phyloP scores from a whole-genome alignment of 1,139 yeast genomes.

The Hyphopichia fennica region DNA sequence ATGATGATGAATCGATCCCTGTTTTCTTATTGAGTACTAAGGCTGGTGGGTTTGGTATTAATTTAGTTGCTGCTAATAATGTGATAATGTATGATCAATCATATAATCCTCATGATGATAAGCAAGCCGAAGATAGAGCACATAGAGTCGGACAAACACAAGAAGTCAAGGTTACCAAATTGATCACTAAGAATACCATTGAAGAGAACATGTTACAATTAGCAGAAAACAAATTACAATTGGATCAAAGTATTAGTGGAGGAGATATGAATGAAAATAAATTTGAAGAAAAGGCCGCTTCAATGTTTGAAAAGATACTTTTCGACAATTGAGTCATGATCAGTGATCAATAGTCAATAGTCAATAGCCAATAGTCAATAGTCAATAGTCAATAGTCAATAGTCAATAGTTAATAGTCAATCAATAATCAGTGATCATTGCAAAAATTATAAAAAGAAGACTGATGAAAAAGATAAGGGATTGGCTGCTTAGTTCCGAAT shows the following conservation, averaged over 20 bases:
- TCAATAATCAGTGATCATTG: too few relatives aligned
- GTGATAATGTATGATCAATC: slow-evolving; percentile 92
- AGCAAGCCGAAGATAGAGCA: slow-evolving; percentile 98
- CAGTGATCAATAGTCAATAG: too few relatives aligned
- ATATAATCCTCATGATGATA: slow-evolving; percentile 97
- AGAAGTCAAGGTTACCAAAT: slow-evolving; percentile 77
- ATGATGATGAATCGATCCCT: slow-evolving; percentile 79
- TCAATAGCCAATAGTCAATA: too few relatives aligned
- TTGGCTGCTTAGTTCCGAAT: slow-evolving; percentile 1
- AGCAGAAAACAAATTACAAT: slow-evolving; percentile 87
- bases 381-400: too few relatives aligned
- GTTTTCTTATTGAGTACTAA: slow-evolving; percentile 87
- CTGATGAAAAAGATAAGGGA: slow-evolving; percentile 3
- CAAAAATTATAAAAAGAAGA: background rate
- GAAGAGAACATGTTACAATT: slow-evolving; percentile 86
- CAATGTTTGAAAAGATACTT: slow-evolving; percentile 52
- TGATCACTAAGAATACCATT: slow-evolving; percentile 73
- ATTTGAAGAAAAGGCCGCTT: slow-evolving; percentile 54
- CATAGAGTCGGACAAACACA: slow-evolving; percentile 96
- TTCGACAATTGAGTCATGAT: slow-evolving; percentile 16
- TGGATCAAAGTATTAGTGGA: slow-evolving; percentile 69
- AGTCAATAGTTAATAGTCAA: too few relatives aligned
- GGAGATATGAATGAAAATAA: slow-evolving; percentile 45
- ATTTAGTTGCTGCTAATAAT: slow-evolving; percentile 90
- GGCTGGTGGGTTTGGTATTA: slow-evolving; percentile 98